phyloP scores from a whole-genome alignment of 2,329 filamentous ascomycete species.

The Trichoderma asperellum region DNA sequence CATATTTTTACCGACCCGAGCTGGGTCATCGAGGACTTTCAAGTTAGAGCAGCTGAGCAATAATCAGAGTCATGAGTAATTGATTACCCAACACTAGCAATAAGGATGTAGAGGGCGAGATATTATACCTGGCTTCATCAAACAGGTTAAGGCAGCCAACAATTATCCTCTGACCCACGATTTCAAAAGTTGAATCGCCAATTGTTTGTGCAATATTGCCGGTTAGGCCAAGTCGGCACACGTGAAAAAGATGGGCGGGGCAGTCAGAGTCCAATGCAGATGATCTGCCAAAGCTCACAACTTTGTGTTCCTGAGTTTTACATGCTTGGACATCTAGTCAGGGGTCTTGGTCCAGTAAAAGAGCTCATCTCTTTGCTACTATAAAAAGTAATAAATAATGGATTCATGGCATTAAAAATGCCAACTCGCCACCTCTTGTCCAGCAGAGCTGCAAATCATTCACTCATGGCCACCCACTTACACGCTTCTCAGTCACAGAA shows the following conservation, averaged over 20 bases:
- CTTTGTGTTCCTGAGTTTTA: neutral
- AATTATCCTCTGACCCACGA: neutral
- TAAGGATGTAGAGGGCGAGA: neutral
- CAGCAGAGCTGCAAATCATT: neutral
- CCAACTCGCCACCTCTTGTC: neutral
- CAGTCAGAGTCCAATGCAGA: neutral
- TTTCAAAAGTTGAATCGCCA: neutral
- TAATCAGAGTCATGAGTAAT: neutral
- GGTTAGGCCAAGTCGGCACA: neutral
- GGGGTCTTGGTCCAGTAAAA: neutral
- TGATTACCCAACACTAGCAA: neutral
- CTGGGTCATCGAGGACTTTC: neutral
- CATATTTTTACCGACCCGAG: slow-evolving; percentile 18
- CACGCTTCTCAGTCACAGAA: neutral
- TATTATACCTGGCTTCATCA: neutral
- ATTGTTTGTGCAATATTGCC: neutral
- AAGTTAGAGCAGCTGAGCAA: neutral
- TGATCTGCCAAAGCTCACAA: neutral
- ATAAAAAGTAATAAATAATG: neutral
- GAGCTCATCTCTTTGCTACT: neutral
- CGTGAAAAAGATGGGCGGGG: neutral
- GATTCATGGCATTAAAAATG: neutral
- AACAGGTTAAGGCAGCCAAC: neutral
- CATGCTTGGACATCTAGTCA: neutral
- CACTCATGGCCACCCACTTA: slow-evolving; percentile 8